Conservation (phyloP, 2,329 filamentous ascomycete genomes). For the Fusarium buharicum region DNA sequence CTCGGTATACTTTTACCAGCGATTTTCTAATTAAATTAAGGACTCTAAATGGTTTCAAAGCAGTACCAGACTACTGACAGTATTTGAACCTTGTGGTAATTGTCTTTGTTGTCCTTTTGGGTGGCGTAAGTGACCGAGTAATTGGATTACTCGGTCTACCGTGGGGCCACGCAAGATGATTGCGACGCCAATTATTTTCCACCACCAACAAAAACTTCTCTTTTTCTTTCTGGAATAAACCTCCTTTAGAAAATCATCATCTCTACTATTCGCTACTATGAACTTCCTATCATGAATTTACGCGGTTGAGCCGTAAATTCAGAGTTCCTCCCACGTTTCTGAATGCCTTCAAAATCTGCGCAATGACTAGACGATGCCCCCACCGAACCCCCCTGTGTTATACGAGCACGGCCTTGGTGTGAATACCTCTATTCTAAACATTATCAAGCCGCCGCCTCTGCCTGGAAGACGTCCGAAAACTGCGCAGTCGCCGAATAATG, state of each 20-base stretch:
- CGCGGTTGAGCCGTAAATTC: constrained; percentile 13
- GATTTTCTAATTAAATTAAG: not conserved
- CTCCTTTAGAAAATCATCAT: not conserved
- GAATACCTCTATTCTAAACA: constrained; percentile 32
- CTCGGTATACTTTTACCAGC: not conserved
- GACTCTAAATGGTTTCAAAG: not conserved
- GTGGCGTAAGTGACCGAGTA: constrained; percentile 41
- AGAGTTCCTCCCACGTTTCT: not conserved
- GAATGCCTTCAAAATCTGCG: constrained; percentile 6
- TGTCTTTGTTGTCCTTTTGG: not conserved
- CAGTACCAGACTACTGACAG: not conserved
- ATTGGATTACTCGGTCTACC: constrained; percentile 44
- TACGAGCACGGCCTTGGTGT: constrained; percentile 19
- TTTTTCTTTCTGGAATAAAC: constrained; percentile 1
- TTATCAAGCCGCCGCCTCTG: constrained; percentile 51
- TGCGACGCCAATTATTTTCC: constrained; percentile 44
- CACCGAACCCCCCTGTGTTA: constrained; percentile 40
- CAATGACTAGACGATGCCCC: constrained; percentile 45
- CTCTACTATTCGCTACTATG: not conserved
- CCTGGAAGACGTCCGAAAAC: constrained; percentile 47
- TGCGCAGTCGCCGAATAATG: constrained; percentile 45
- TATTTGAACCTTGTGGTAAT: not conserved
- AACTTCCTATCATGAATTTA: constrained; percentile 9
- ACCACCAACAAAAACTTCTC: constrained; percentile 28
- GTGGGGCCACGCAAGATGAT: constrained; percentile 50